Evolutionary conservation across 345 rosid species (phyloP).

Genomic region (Corchorus capsularis): DNA sequence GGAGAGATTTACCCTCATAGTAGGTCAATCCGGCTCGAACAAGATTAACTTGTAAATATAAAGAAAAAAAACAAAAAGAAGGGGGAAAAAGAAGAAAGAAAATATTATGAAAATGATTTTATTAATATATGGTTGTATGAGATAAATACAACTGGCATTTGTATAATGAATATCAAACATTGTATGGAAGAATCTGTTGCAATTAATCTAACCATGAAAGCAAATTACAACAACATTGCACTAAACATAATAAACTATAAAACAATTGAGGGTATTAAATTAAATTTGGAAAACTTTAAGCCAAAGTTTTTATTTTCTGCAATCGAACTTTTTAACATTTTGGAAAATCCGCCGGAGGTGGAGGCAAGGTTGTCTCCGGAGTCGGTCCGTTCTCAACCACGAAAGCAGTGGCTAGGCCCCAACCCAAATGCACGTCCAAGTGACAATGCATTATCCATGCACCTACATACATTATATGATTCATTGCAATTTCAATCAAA

Average conservation of each 20-base stretch:
- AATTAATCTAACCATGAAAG: not conserved
- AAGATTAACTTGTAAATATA: no score
- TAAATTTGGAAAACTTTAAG: not conserved
- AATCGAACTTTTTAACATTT: slow-evolving; percentile 30
- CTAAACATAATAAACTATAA: not conserved
- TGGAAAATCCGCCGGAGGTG: slow-evolving; percentile 71
- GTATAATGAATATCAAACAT: not conserved
- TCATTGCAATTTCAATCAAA: no score
- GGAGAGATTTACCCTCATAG: no score
- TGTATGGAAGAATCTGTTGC: no score
- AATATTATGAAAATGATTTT: no score
- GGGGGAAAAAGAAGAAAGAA: no score
- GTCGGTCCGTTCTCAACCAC: slow-evolving; percentile 63
- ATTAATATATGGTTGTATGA: not conserved
- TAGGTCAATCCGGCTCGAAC: no score
- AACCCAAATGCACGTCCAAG: slow-evolving; percentile 59
- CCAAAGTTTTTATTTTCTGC: not conserved
- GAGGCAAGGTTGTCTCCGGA: slow-evolving; percentile 44
- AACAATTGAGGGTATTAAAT: not conserved
- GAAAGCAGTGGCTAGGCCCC: slow-evolving; percentile 55
- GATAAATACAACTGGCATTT: not conserved
- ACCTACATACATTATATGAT: slow-evolving; percentile 32
- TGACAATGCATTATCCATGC: slow-evolving; percentile 74
- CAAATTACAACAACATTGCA: not conserved
- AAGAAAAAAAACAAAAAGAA: not conserved